Percentiles rank a stretch among this genome's conserved stretches.
Conservation (phyloP, 2,329 filamentous ascomycete species). For the Phyllosticta paracitricarpa region DNA sequence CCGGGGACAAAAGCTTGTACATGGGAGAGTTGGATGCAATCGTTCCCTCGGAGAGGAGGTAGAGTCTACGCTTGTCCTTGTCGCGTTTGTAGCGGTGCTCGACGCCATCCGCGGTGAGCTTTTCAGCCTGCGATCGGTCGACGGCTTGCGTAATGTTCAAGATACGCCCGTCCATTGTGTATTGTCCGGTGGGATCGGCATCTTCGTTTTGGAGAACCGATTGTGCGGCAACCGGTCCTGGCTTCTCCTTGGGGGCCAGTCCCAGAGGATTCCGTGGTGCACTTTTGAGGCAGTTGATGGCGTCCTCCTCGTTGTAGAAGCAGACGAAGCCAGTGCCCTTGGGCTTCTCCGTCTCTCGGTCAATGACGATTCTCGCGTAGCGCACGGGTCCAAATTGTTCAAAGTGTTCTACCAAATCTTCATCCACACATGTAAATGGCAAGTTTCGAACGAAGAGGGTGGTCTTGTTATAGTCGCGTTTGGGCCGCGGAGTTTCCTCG, state of each 20-base stretch:
- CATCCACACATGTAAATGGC: constrained; percentile 79
- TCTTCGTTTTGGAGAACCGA: constrained; percentile 84
- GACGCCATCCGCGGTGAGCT: constrained; percentile 60
- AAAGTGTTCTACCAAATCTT: constrained; percentile 76
- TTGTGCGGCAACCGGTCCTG: constrained; percentile 43
- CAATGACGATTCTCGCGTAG: constrained; percentile 86
- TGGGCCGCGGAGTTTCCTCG: constrained; percentile 22
- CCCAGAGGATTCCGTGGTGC: constrained; percentile 48
- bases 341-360: constrained; percentile 73
- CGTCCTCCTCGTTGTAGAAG: constrained; percentile 71
- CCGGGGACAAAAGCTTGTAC: constrained; percentile 63
- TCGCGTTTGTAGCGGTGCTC: constrained; percentile 56
- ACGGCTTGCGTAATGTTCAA: constrained; percentile 79
- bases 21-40: constrained; percentile 69
- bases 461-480: constrained; percentile 47
- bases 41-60: constrained; percentile 76
- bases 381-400: constrained; percentile 76
- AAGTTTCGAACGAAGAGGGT: constrained; percentile 89
- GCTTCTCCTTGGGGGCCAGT: constrained; percentile 25
- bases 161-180: constrained; percentile 83
- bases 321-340: constrained; percentile 93
- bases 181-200: constrained; percentile 69
- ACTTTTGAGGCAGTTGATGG: constrained; percentile 61
- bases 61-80: constrained; percentile 83
- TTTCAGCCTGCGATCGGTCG: constrained; percentile 66